Evolutionary conservation across 306 rosid species (phyloP).

Genomic region (Mucuna pruriens): DNA sequence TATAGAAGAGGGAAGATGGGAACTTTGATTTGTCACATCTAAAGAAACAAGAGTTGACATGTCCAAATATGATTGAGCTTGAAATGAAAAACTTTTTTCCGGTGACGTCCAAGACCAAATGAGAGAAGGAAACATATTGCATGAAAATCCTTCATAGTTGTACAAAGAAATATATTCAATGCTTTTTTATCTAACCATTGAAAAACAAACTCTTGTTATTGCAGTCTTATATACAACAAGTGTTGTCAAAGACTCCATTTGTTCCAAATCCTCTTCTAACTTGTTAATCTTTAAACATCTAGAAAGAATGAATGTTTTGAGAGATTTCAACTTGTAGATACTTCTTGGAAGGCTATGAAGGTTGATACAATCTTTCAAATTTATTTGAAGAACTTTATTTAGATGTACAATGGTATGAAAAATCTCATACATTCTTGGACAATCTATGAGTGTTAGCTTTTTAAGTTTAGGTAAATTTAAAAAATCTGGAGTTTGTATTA

Average conservation of each 20-base stretch:
- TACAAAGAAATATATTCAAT: too few relatives aligned
- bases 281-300: too few relatives aligned
- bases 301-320: too few relatives aligned
- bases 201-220: too few relatives aligned
- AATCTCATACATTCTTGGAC: neutral
- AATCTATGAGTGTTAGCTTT: neutral
- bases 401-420: neutral
- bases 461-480: neutral
- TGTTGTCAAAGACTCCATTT: too few relatives aligned
- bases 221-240: too few relatives aligned
- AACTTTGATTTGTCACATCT: neutral
- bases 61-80: neutral
- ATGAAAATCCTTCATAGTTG: too few relatives aligned
- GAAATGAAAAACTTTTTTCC: neutral
- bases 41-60: neutral
- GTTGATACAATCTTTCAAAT: neutral
- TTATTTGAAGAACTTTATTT: too few relatives aligned
- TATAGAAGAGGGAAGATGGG: neutral
- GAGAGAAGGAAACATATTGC: neutral
- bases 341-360: too few relatives aligned
- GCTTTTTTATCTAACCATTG: too few relatives aligned
- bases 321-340: too few relatives aligned
- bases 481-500: neutral
- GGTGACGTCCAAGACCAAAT: neutral
- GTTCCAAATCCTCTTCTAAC: too few relatives aligned